A percentile compares a stretch with the other conserved stretches of the same genome.
Evolutionary conservation across 208 protist genomes (phyloP).

Genomic region (Leishmania mexicana): DNA sequence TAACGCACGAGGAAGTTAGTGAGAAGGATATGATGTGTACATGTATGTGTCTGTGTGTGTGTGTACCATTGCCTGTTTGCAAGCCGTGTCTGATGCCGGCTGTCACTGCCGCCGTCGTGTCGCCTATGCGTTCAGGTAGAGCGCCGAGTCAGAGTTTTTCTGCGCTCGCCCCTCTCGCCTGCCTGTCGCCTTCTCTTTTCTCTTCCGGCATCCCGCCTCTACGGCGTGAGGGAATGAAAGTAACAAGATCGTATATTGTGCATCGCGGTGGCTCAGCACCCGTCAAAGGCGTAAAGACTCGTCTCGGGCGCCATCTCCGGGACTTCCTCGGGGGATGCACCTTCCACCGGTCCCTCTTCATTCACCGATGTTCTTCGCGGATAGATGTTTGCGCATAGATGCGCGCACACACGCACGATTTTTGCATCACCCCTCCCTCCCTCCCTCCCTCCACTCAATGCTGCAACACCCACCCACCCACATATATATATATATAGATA

Average conservation of each 20-base stretch:
- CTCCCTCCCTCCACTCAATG: not conserved
- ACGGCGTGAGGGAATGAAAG: not conserved
- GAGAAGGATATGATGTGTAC: too few species aligned
- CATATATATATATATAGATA: not conserved
- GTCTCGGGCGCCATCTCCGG: not conserved
- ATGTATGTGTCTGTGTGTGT: not conserved
- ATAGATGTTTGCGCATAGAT: not conserved
- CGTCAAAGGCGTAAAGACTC: not conserved
- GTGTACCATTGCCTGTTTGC: not conserved
- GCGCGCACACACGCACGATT: not conserved
- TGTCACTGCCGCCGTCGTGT: not conserved
- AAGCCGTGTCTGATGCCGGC: not conserved
- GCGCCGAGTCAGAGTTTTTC: not conserved
- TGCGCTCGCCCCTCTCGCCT: not conserved
- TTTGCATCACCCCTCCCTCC: not conserved
- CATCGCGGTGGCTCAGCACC: not conserved
- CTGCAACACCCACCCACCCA: not conserved
- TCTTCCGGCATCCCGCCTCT: not conserved
- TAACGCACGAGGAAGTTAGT: too few species aligned
- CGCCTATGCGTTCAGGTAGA: not conserved
- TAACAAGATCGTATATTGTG: not conserved
- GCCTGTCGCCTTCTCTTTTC: not conserved
- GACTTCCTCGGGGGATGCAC: not conserved
- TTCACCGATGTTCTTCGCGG: not conserved
- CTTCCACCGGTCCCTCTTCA: not conserved